phyloP scores from a whole-genome alignment of 176 grass and related monocot genomes.

The Pharus latifolius region DNA sequence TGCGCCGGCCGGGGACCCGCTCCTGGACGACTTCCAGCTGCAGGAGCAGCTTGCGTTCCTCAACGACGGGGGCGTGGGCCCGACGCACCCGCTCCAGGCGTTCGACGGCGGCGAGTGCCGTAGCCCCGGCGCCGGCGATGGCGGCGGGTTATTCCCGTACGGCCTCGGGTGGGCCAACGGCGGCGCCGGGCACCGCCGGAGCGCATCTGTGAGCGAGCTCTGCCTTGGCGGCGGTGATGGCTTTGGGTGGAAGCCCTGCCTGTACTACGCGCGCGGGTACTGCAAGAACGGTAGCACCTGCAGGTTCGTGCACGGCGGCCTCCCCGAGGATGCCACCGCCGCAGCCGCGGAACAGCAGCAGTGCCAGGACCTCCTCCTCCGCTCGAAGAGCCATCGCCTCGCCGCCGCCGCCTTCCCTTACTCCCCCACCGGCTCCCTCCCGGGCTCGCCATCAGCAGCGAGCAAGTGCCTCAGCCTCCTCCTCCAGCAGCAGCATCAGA shows the following conservation, averaged over 20 bases:
- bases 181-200: conserved; percentile 45
- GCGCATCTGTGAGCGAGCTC: conserved; percentile 55
- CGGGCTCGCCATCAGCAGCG: conserved; percentile 50
- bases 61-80: conserved; percentile 34
- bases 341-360: conserved; percentile 36
- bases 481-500: conserved; percentile 65
- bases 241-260: conserved; percentile 75
- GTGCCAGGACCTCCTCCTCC: conserved; percentile 63
- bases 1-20: neutral
- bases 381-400: conserved; percentile 67
- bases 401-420: conserved; percentile 49
- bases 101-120: conserved; percentile 35
- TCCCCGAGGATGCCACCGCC: conserved; percentile 36
- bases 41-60: conserved; percentile 78
- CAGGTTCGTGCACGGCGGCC: conserved; percentile 66
- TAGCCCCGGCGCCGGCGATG: conserved; percentile 23
- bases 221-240: conserved; percentile 38
- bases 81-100: neutral
- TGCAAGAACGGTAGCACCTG: conserved; percentile 90
- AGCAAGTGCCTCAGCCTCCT: conserved; percentile 75
- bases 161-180: conserved; percentile 30
- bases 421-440: conserved; percentile 68
- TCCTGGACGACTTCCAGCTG: conserved; percentile 56
- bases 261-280: conserved; percentile 82
- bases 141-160: conserved; percentile 26